Evolutionary conservation across 164 flowering plant species (phyloP).

Genomic region (Echeveria elegans): DNA sequence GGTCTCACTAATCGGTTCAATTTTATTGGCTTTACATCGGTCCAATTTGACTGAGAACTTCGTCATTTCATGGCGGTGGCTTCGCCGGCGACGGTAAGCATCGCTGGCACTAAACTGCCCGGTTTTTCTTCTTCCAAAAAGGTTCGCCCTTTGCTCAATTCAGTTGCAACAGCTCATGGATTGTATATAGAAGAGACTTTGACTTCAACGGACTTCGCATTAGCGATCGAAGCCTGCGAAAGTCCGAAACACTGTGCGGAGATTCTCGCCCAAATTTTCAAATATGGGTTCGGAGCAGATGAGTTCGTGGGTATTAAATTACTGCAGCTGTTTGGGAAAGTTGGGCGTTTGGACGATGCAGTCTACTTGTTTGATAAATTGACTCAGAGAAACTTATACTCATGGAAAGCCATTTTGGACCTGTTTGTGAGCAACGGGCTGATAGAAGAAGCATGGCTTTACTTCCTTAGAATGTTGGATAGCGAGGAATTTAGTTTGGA

Average conservation of each 20-base stretch:
- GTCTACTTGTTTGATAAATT: slow-evolving; percentile 47
- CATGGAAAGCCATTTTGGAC: slow-evolving; percentile 48
- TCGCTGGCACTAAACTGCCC: background rate
- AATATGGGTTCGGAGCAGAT: slow-evolving; percentile 46
- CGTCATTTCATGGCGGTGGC: background rate
- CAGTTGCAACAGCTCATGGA: background rate
- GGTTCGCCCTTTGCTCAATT: background rate
- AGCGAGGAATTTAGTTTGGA: slow-evolving; percentile 39
- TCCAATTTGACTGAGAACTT: background rate
- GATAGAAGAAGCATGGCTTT: slow-evolving; percentile 32
- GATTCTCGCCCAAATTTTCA: slow-evolving; percentile 47
- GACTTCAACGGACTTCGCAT: slow-evolving; percentile 38
- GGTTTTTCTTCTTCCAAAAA: background rate
- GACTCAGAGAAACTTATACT: slow-evolving; percentile 45
- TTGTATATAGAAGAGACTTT: slow-evolving; percentile 17
- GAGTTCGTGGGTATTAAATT: slow-evolving; percentile 51
- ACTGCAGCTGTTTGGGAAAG: slow-evolving; percentile 48
- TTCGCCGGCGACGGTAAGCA: background rate
- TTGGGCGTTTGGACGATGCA: slow-evolving; percentile 34
- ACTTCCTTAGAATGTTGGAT: slow-evolving; percentile 25
- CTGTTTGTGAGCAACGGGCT: slow-evolving; percentile 29
- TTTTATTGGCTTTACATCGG: background rate
- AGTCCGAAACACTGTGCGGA: slow-evolving; percentile 35
- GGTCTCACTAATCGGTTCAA: slow-evolving; percentile 7
- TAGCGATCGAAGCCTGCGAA: slow-evolving; percentile 40